These are phyloP conservation scores for Stellera chamaejasme DNA, from an alignment of 345 rosid genomes.

Conservation along the genomic window DNA sequence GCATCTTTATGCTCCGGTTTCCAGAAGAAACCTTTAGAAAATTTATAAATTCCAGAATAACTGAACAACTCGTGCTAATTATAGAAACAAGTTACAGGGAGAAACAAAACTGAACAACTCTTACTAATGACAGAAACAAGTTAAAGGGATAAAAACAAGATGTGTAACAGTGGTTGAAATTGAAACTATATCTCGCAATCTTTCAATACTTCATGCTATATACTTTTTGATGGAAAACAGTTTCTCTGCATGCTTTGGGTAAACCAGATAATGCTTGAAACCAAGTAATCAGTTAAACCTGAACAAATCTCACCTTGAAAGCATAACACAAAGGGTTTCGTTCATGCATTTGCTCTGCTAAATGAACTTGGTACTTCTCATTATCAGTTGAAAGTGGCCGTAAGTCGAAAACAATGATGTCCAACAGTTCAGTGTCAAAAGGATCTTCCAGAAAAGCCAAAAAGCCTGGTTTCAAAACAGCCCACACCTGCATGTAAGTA, in stretches of 20 bases:
- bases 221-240: too few relatives aligned
- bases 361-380: slow-evolving; percentile 22
- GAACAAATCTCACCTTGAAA: slow-evolving; percentile 36
- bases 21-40: slow-evolving; percentile 54
- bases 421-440: slow-evolving; percentile 51
- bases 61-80: too few relatives aligned
- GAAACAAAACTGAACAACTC: not conserved
- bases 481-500: slow-evolving; percentile 63
- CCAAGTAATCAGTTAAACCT: not conserved
- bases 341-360: slow-evolving; percentile 62
- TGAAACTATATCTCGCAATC: too few relatives aligned
- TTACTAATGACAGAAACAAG: too few relatives aligned
- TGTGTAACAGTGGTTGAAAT: too few relatives aligned
- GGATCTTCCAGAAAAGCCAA: slow-evolving; percentile 85
- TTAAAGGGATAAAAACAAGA: too few relatives aligned
- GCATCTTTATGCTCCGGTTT: slow-evolving; percentile 41
- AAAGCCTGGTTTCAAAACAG: slow-evolving; percentile 90
- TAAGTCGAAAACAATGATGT: slow-evolving; percentile 70
- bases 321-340: slow-evolving; percentile 58
- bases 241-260: too few relatives aligned
- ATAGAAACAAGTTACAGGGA: too few relatives aligned
- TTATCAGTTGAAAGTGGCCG: slow-evolving; percentile 23
- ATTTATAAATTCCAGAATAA: not conserved
- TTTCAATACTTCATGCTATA: too few relatives aligned
- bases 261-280: too few relatives aligned